A percentile compares a stretch with the other conserved stretches of the same genome.
Evolutionary conservation across 1,139 yeast species (phyloP).

Genomic region (Suhomyces coccinellae): DNA sequence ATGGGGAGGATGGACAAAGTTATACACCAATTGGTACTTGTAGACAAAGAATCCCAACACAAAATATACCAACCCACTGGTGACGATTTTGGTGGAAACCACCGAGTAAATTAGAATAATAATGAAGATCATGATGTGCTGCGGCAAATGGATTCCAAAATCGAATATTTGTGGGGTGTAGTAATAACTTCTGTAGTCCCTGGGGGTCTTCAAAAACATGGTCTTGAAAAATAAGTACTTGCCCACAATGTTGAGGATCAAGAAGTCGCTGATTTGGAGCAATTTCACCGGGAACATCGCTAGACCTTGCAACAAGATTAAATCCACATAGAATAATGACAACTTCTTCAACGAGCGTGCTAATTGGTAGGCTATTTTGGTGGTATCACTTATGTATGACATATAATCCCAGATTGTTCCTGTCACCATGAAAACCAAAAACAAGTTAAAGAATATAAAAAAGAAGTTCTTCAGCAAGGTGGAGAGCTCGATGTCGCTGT

Average conservation of each 20-base stretch:
- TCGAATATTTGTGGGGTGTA: conserved; percentile 66
- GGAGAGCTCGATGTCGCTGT: conserved; percentile 79
- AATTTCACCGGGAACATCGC: conserved; percentile 83
- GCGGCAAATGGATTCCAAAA: conserved; percentile 65
- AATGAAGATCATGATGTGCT: conserved; percentile 60
- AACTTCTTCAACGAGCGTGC: conserved; percentile 71
- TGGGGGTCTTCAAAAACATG: conserved; percentile 53
- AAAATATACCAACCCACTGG: conserved; percentile 66
- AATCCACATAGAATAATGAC: conserved; percentile 78
- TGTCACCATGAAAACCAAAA: conserved; percentile 77
- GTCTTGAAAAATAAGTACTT: conserved; percentile 55
- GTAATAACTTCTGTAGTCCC: conserved; percentile 48
- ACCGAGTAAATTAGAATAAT: conserved; percentile 63
- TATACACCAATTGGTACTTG: conserved; percentile 63
- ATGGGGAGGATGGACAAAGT: conserved; percentile 70
- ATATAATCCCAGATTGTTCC: conserved; percentile 69
- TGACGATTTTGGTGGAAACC: conserved; percentile 62
- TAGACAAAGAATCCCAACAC: conserved; percentile 62
- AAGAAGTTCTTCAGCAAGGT: conserved; percentile 79
- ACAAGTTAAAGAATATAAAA: conserved; percentile 81
- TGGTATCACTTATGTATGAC: conserved; percentile 69
- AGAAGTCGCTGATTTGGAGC: conserved; percentile 63
- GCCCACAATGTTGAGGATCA: conserved; percentile 49
- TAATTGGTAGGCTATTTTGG: conserved; percentile 74
- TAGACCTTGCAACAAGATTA: conserved; percentile 78